phyloP scores from a whole-genome alignment of 2,329 filamentous ascomycete genomes.

The Talaromyces sp. region DNA sequence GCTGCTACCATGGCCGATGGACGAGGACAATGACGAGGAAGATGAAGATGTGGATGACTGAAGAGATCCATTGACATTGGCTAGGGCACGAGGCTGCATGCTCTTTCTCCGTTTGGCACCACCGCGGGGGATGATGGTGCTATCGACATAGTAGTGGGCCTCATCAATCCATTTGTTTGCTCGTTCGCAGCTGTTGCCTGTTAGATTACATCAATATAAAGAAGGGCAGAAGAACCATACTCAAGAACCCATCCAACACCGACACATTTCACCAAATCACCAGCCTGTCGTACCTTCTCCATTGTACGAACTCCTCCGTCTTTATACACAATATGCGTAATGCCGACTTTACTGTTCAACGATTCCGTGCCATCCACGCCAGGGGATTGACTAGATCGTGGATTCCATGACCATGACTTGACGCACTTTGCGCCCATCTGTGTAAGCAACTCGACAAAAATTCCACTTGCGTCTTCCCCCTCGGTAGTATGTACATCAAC shows the following conservation, averaged over 20 bases:
- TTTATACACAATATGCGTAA: constrained; percentile 89
- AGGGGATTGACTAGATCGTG: constrained; percentile 43
- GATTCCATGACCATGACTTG: constrained; percentile 72
- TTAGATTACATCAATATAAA: constrained; percentile 19
- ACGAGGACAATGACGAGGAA: constrained; percentile 6
- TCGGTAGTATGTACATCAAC: constrained; percentile 82
- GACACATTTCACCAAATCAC: constrained; percentile 77
- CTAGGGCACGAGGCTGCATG: constrained; percentile 71
- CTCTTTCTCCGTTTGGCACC: constrained; percentile 71
- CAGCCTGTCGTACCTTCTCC: constrained; percentile 71
- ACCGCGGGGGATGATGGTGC: constrained; percentile 63
- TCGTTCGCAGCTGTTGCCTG: constrained; percentile 63
- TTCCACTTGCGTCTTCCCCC: constrained; percentile 73
- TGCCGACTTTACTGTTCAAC: constrained; percentile 56
- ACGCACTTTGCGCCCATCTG: constrained; percentile 80
- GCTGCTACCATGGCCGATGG: background rate
- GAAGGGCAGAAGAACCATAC: constrained; percentile 52
- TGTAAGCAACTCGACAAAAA: constrained; percentile 74
- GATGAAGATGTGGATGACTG: constrained; percentile 23
- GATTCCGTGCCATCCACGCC: constrained; percentile 33
- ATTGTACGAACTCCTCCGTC: constrained; percentile 77
- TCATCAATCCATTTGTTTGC: constrained; percentile 76
- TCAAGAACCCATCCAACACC: constrained; percentile 86
- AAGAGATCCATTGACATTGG: constrained; percentile 65
- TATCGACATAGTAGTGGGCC: constrained; percentile 65